Base-by-base conservation (phyloP, 192 early-diverging fungal species). In the Coemansia sp. region DNA sequence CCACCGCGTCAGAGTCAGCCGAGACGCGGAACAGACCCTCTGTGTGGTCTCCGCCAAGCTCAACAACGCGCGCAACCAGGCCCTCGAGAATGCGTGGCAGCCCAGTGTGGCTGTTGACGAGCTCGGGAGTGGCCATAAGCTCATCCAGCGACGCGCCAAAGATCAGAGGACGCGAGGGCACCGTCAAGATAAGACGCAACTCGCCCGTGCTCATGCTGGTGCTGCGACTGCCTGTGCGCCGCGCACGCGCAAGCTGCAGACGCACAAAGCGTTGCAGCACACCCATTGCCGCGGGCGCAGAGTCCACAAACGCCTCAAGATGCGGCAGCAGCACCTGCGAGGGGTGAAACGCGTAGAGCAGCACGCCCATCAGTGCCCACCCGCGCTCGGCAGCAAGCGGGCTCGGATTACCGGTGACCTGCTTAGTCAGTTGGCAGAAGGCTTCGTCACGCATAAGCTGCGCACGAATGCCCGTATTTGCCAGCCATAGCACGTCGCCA, bases 1-100 rank as follows among this genome's bases (percentile, higher is more conserved):
- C 87, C 9, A 98, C 93, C 22, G 83, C 81, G 53, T 96, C 95
- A 26, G 86, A 87, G 73, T 97, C 93, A 22, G 93, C 96, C 21
- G 96, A 93, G 14, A 98, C 92, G 58, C 96, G 88, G 74, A 98
- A 98, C 54, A 98, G 95, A 28, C 96, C 96, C 73, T 98, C 95
- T 12, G 93, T 87, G 51, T 74, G 57, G 27, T 83, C 83, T 14
- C 96, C 96, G 32, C 90, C 86, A 24, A 96, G 84, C 0, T 85
- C 71, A 21, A 89, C 60, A 24, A 98, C 89, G 7, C 86, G 78
- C 12, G 87, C 84, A 4, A 88, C 84, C 56, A 98, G 79, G 62
- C 92, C 93, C 27, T 89, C 85, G 18, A 98, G 85, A 28, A 98
- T 84, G 6, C 85, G 84, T 4, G 96, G 96, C 19, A 97, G 67